Evolutionary conservation across 371 early-diverging fungal genomes (phyloP), one percentile per base, ranked within the genome.

Genomic region (Apophysomyces elegans): DNA sequence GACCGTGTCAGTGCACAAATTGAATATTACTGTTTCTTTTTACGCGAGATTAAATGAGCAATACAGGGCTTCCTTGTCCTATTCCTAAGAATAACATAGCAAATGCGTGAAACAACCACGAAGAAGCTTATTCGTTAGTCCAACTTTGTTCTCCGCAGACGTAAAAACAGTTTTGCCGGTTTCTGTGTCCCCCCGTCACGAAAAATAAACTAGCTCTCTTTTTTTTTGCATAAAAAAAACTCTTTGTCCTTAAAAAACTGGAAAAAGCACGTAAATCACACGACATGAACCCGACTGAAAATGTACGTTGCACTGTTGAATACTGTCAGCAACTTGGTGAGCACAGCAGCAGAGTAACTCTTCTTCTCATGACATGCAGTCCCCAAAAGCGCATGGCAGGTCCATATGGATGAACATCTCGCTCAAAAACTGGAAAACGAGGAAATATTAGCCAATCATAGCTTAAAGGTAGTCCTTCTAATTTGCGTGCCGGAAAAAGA

Each of bases 331-430:
- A 64, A 43, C 13, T 50, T 50, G 54, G 54, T 58, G 58, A 44
- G 58, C 57, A 44, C 12, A 44, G 7, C 45, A 26, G 21, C 21
- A 26, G 18, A 50, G 21, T 21, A 26, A n/a, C 54, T 9, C 8
- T 41, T 50, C 21, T 9, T n/a, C 54, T 16, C n/a, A 45, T 37
- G 37, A 44, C 13, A 44, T 8, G 21, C 56, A 66, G 66, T 66
- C 18, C 56, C 66, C 1, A 21, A 37, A 8, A 56, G 21, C 2
- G 11, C 54, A 44, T 13, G 61, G 16, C 47, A 62, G 38, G n/a
- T 57, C n/a, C 62, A 67, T 37, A 57, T 62, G 47, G 62, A 67
- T 58, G 26, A 44, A 7, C 67, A 67, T 56, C 36, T 62, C 13
- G 67, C 67, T 12, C 56, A 62, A 36, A 62, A 67, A 32, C 41